Base-by-base conservation (phyloP, 1,284 basidiomycete genomes). In the Moesziomyces aphidis region DNA sequence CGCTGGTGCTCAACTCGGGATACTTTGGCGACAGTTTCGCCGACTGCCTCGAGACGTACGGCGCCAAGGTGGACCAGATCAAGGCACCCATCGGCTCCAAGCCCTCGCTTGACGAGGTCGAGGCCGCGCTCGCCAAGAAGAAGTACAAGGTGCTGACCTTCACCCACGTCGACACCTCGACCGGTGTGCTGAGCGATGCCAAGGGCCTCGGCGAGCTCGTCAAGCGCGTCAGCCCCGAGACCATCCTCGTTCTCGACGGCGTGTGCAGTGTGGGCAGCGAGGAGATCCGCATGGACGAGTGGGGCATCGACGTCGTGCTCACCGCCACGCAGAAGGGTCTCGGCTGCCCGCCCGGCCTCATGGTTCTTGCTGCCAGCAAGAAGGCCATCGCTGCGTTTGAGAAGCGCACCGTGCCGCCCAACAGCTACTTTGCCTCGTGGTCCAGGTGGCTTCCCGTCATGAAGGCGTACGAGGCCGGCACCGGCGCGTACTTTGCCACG, bases 231-330 rank as follows among this genome's bases (percentile, higher is more conserved):
- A 94, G 93, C 3, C 96, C 97, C 5, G 90, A 93, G 36, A 93
- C 95, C 1, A 88, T 99, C 67, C 87, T 97, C 57, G 88, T 94
- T 22, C 87, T 96, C 62, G 96, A 99, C 84, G 94, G 90, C 46
- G 97, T 99, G 31, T 99, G 97, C 87, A 91, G 94, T 8, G 95
- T 98, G 15, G 96, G 93, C 0, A 95, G 92, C 77, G 96, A 99
- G 85, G 94, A 98, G 86, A 96, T 99, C 80, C 90, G 89, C 61
- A 83, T 97, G 88, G 96, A 98, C 78, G 91, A 90, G 19, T 99
- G 96, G 97, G 91, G 90, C 28, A 88, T 99, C 63, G 97, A 99
- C 80, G 89, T 95, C 21, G 91, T 98, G 49, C 85, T 97, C 55
- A 90, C 92, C 17, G 96, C 95, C 13, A 93, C 92, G 63, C 96